phyloP scores from a whole-genome alignment of 2,329 filamentous ascomycete species.

The Xylariaceae sp. region DNA sequence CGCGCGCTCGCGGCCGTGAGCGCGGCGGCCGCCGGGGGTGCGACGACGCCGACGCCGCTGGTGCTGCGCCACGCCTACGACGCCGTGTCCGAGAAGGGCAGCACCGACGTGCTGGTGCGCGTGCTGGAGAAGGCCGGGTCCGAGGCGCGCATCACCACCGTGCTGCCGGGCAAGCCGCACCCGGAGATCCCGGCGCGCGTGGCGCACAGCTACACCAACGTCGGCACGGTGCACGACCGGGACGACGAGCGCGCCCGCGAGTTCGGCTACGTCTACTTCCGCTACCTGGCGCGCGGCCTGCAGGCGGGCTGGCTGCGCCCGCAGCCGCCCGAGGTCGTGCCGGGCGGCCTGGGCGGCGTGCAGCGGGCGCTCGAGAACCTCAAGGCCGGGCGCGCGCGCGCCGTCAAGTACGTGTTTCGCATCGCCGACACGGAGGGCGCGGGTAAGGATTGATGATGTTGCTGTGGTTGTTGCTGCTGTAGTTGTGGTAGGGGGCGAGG shows the following conservation, averaged over 20 bases:
- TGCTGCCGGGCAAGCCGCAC: slow-evolving; percentile 26
- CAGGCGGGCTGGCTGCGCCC: slow-evolving; percentile 32
- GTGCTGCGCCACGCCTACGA: slow-evolving; percentile 50
- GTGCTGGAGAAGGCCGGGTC: slow-evolving; percentile 32
- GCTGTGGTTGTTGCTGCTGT: too few species aligned
- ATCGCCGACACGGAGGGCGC: slow-evolving; percentile 22
- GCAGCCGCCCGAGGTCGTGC: slow-evolving; percentile 28
- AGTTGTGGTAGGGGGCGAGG: too few species aligned
- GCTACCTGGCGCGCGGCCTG: slow-evolving; percentile 28
- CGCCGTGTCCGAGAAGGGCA: slow-evolving; percentile 47
- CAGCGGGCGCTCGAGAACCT: slow-evolving; percentile 28
- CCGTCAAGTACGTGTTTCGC: slow-evolving; percentile 36
- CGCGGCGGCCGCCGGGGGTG: slow-evolving; percentile 25
- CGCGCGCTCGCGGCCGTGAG: too few species aligned
- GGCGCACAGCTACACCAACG: slow-evolving; percentile 10
- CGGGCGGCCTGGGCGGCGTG: slow-evolving; percentile 27
- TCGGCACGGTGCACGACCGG: slow-evolving; percentile 15
- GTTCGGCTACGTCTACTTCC: slow-evolving; percentile 26
- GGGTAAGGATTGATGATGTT: too few species aligned
- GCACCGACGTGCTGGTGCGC: slow-evolving; percentile 34
- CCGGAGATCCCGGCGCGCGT: slow-evolving; percentile 20
- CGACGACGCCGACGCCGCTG: too few species aligned
- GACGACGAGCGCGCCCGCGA: slow-evolving; percentile 16
- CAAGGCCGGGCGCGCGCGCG: slow-evolving; percentile 30
- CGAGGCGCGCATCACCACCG: slow-evolving; percentile 31